phyloP scores from a whole-genome alignment of 805 yeast genomes.

The Komagataella mondaviorum region DNA sequence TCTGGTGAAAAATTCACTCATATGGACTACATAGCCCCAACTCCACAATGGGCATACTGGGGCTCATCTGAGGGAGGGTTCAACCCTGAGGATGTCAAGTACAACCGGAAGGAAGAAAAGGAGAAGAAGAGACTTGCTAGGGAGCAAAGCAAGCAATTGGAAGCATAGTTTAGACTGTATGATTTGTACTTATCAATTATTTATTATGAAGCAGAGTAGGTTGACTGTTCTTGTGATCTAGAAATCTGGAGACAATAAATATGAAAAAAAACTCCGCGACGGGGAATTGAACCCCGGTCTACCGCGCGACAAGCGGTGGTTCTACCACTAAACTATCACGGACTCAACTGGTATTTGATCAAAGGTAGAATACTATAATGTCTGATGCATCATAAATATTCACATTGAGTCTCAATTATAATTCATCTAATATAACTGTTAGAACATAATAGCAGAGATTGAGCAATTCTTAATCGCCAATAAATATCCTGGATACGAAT shows the following conservation, averaged over 20 bases:
- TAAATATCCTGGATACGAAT: too few relatives aligned
- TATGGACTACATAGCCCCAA: slow-evolving; percentile 66
- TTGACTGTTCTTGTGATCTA: not conserved
- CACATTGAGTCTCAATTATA: too few relatives aligned
- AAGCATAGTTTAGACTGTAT: not conserved
- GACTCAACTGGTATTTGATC: not conserved
- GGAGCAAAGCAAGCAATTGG: not conserved
- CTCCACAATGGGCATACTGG: slow-evolving; percentile 88
- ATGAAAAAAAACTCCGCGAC: not conserved
- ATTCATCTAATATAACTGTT: too few relatives aligned
- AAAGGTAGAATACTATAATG: too few relatives aligned
- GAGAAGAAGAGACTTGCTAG: slow-evolving; percentile 28
- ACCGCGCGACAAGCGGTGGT: slow-evolving; percentile 1
- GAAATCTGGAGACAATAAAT: not conserved
- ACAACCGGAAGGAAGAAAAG: slow-evolving; percentile 49
- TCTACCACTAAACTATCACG: slow-evolving; percentile 1
- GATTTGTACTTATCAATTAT: not conserved
- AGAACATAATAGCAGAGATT: too few relatives aligned
- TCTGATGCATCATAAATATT: too few relatives aligned
- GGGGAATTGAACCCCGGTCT: slow-evolving; percentile 1
- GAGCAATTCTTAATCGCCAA: too few relatives aligned
- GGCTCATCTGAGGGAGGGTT: slow-evolving; percentile 81
- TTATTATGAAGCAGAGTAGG: not conserved
- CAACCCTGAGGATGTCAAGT: slow-evolving; percentile 72
- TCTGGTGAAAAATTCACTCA: slow-evolving; percentile 59